Evolutionary conservation across 2,329 filamentous ascomycete genomes (phyloP).

Genomic region (Trichophyton rubrum): DNA sequence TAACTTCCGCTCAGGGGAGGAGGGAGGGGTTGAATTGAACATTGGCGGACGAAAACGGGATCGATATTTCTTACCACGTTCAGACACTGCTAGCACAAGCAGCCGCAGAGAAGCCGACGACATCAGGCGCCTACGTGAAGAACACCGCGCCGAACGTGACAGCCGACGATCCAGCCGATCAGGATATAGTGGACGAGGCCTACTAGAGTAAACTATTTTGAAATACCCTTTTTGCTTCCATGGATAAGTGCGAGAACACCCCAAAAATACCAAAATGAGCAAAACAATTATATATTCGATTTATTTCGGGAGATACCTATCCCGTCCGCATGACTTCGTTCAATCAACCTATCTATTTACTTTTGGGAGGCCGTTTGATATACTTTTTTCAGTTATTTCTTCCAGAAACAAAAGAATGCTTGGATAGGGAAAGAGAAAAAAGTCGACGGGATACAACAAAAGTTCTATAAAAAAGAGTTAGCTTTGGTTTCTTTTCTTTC

Average conservation of each 20-base stretch:
- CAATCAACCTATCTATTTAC: not conserved
- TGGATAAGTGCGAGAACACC: not conserved
- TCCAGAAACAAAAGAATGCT: slow-evolving; percentile 1
- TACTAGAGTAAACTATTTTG: slow-evolving; percentile 12
- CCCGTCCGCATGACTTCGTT: not conserved
- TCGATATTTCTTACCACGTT: slow-evolving; percentile 26
- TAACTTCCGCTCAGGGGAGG: slow-evolving; percentile 28
- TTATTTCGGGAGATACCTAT: not conserved
- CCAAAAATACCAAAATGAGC: not conserved
- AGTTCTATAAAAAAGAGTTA: slow-evolving; percentile 3
- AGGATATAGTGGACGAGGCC: slow-evolving; percentile 22
- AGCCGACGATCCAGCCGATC: slow-evolving; percentile 30
- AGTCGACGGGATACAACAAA: not conserved
- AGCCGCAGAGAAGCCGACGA: slow-evolving; percentile 25
- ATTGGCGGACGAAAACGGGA: slow-evolving; percentile 26
- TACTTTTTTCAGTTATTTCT: not conserved
- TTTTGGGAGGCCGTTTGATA: slow-evolving; percentile 3
- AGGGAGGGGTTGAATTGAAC: slow-evolving; percentile 28
- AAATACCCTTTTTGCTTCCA: not conserved
- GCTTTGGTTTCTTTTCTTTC: not conserved
- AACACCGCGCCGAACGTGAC: slow-evolving; percentile 26
- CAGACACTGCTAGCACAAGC: slow-evolving; percentile 24
- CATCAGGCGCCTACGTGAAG: slow-evolving; percentile 22
- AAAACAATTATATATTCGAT: not conserved
- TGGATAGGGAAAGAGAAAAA: not conserved